These are phyloP conservation scores for Alternaria triticina DNA, from an alignment of 2,329 filamentous ascomycete species.

Conservation along the genomic window DNA sequence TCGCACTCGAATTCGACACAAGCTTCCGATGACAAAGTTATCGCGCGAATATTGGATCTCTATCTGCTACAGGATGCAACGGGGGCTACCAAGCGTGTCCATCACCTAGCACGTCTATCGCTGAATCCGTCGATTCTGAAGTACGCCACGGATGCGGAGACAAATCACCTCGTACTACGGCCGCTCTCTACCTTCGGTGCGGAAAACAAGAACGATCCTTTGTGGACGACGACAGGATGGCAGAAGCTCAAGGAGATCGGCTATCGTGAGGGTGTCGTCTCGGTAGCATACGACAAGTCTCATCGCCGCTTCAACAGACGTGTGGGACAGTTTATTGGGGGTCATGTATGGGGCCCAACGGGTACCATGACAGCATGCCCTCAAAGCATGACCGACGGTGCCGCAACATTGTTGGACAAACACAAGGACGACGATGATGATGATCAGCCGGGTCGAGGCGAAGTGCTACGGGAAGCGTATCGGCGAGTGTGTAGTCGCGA, in stretches of 20 bases:
- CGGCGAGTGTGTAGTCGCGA: conserved; percentile 62
- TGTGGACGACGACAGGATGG: conserved; percentile 73
- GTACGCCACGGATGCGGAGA: conserved; percentile 66
- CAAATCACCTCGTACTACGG: conserved; percentile 66
- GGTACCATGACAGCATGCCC: conserved; percentile 69
- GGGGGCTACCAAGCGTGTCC: conserved; percentile 20
- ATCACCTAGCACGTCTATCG: conserved; percentile 27
- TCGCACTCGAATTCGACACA: neutral
- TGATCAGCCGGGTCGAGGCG: conserved; percentile 38
- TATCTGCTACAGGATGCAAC: conserved; percentile 24
- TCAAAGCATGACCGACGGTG: conserved; percentile 71
- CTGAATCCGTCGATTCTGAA: conserved; percentile 26
- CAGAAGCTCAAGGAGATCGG: conserved; percentile 65
- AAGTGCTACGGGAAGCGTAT: conserved; percentile 61
- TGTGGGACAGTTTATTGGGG: conserved; percentile 65
- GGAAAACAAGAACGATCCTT: conserved; percentile 58
- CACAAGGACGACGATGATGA: conserved; percentile 31
- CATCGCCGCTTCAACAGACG: conserved; percentile 61
- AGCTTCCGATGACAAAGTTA: conserved; percentile 27
- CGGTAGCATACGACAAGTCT: conserved; percentile 64
- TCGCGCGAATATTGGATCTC: conserved; percentile 32
- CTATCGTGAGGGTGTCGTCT: conserved; percentile 64
- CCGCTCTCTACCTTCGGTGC: conserved; percentile 67
- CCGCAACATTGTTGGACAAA: conserved; percentile 39
- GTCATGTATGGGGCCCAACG: conserved; percentile 66